Base-by-base conservation (phyloP, 129 eudicot genomes). In the Flaveria bidentis region DNA sequence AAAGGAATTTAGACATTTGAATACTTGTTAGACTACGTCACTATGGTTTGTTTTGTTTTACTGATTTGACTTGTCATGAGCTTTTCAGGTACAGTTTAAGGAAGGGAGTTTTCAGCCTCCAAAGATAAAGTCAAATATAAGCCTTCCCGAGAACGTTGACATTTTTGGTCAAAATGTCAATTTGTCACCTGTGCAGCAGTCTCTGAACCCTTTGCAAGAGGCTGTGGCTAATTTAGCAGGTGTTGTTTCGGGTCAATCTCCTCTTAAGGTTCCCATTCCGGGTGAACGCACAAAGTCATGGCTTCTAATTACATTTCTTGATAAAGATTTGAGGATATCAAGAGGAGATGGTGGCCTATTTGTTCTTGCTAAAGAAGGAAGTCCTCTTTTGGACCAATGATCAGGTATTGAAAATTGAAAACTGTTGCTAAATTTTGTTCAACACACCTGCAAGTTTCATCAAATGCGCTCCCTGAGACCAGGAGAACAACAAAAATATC, bases 281-380 rank as follows among this genome's bases (percentile, higher is more conserved):
- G 99, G 99, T 42, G 99, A 89, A 69, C 78, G 88, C 44, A 11
- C 96, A 80, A 81, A 83, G 69, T 95, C 99, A 39, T 95, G 97
- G 97, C 93, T 95, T 60, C 78, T 94, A 18, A 85, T 56, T 8
- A 95, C 99, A 36, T 95, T 76, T 76, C 93, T 91, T 11, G 99
- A 95, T 85, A 87, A 91, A 74, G 99, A 95, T 82, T 61, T 91
- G 64, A 90, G 97, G 58, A 95, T 95, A 23, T 91, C 99, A 7
- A 91, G 96, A 82, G 99, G 99, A 17, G 99, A 95, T 77, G 99
- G 99, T 56, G 99, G 99, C 72, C 94, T 95, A 12, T 95, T 95
- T 82, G 97, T 95, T 71, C 97, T 95, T 72, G 99, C 87, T 63
- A 91, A 90, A 83, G 89, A 91, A 86, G 99, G 97, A 66, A 91